These are phyloP conservation scores for Phaeosphaeriaceae sp. DNA, from an alignment of 2,329 filamentous ascomycete genomes.

Conservation along the genomic window DNA sequence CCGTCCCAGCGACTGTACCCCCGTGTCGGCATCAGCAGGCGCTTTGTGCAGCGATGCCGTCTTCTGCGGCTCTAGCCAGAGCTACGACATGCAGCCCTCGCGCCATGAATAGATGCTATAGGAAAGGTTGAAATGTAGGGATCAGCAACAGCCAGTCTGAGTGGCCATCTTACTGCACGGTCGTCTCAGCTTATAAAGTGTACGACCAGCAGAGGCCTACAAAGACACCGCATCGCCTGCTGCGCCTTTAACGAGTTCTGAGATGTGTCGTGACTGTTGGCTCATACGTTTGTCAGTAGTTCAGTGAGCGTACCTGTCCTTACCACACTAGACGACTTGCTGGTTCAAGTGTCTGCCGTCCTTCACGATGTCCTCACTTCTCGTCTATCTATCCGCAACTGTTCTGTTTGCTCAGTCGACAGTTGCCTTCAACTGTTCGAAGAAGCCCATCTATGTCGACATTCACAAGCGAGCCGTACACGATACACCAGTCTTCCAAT, in stretches of 20 bases:
- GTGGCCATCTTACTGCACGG: slow-evolving; percentile 29
- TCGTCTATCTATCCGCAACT: slow-evolving; percentile 36
- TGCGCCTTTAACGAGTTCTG: slow-evolving; percentile 26
- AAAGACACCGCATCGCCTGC: slow-evolving; percentile 40
- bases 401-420: slow-evolving; percentile 48
- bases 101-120: slow-evolving; percentile 25
- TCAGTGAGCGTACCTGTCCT: slow-evolving; percentile 12
- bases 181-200: slow-evolving; percentile 33
- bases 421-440: slow-evolving; percentile 49
- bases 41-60: slow-evolving; percentile 27
- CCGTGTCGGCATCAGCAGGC: slow-evolving; percentile 40
- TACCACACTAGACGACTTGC: slow-evolving; percentile 33
- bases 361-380: slow-evolving; percentile 37
- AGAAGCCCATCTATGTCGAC: slow-evolving; percentile 53
- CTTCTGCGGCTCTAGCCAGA: slow-evolving; percentile 32
- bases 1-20: slow-evolving; percentile 23
- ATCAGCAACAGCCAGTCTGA: slow-evolving; percentile 35
- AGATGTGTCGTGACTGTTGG: slow-evolving; percentile 29
- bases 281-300: slow-evolving; percentile 18
- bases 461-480: slow-evolving; percentile 55
- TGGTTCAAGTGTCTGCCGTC: slow-evolving; percentile 35
- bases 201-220: slow-evolving; percentile 36
- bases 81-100: slow-evolving; percentile 27
- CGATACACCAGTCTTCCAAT: slow-evolving; percentile 49
- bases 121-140: slow-evolving; percentile 30